A percentile compares a stretch with the other conserved stretches of the same genome.
These are phyloP conservation scores for Lyophyllum decastes DNA, from an alignment of 768 basidiomycete genomes.

Conservation along the genomic window DNA sequence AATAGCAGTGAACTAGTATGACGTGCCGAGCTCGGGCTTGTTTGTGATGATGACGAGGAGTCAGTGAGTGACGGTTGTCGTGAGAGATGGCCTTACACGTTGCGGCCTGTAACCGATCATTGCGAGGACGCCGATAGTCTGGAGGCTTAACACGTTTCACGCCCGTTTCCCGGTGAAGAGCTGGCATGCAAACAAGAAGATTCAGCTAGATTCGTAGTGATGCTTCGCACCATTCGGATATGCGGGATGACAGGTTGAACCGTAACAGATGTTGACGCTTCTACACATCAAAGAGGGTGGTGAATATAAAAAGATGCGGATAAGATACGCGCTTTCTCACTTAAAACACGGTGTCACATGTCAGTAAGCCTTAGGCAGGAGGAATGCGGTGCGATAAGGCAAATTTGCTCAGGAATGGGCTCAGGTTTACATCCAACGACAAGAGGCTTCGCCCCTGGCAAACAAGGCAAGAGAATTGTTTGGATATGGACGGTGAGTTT, in stretches of 20 bases:
- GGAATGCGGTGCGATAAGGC: too few species aligned
- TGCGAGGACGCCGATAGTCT: too few species aligned
- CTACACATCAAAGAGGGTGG: background rate
- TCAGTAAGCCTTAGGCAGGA: background rate
- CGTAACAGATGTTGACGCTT: background rate
- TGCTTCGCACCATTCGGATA: background rate
- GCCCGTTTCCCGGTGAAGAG: background rate
- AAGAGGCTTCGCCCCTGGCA: too few species aligned
- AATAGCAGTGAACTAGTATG: too few species aligned
- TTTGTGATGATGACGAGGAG: too few species aligned
- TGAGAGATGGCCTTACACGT: too few species aligned
- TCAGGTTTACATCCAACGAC: too few species aligned
- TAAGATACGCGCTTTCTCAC: background rate
- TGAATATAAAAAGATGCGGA: background rate
- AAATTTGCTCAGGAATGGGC: too few species aligned
- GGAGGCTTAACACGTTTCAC: background rate
- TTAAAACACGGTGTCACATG: background rate
- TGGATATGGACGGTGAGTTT: too few species aligned
- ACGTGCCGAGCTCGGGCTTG: too few species aligned
- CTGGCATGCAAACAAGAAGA: background rate
- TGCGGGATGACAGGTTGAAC: background rate
- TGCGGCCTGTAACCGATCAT: too few species aligned
- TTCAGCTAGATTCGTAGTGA: background rate
- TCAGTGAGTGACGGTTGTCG: background rate
- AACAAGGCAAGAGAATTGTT: too few species aligned